Conservation (phyloP, 805 yeast species). For the Grigorovia humatica region DNA sequence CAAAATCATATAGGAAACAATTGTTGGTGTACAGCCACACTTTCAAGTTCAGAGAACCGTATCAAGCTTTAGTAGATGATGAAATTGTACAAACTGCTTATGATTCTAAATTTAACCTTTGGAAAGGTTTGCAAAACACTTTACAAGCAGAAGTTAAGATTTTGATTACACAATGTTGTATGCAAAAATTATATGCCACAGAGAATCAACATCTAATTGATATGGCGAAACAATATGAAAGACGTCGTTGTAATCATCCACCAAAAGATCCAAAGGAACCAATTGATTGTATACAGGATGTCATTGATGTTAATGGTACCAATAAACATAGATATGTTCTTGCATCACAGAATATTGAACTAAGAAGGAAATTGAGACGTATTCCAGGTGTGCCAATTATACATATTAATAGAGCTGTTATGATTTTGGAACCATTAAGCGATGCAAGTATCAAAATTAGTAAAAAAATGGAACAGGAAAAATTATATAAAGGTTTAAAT, state of each 20-base stretch:
- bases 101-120: slow-evolving; percentile 62
- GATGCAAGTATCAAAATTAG: slow-evolving; percentile 50
- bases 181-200: slow-evolving; percentile 69
- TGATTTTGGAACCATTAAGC: slow-evolving; percentile 92
- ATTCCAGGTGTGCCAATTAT: slow-evolving; percentile 87
- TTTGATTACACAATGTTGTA: slow-evolving; percentile 92
- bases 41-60: slow-evolving; percentile 89
- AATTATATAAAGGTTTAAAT: slow-evolving; percentile 72
- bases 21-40: slow-evolving; percentile 76
- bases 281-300: slow-evolving; percentile 62
- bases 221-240: slow-evolving; percentile 72
- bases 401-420: slow-evolving; percentile 81
- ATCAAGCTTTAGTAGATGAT: slow-evolving; percentile 81
- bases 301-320: slow-evolving; percentile 58
- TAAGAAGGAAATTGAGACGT: slow-evolving; percentile 58
- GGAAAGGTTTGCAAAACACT: slow-evolving; percentile 68
- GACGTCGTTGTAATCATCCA: slow-evolving; percentile 86
- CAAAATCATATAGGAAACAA: slow-evolving; percentile 87
- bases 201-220: slow-evolving; percentile 69
- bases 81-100: slow-evolving; percentile 58
- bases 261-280: slow-evolving; percentile 53
- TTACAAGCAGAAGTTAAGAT: slow-evolving; percentile 79
- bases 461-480: slow-evolving; percentile 45
- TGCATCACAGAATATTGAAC: slow-evolving; percentile 66
- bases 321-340: slow-evolving; percentile 89